Base-by-base conservation (phyloP, 371 early-diverging fungal species). In the Mucor irregularis region DNA sequence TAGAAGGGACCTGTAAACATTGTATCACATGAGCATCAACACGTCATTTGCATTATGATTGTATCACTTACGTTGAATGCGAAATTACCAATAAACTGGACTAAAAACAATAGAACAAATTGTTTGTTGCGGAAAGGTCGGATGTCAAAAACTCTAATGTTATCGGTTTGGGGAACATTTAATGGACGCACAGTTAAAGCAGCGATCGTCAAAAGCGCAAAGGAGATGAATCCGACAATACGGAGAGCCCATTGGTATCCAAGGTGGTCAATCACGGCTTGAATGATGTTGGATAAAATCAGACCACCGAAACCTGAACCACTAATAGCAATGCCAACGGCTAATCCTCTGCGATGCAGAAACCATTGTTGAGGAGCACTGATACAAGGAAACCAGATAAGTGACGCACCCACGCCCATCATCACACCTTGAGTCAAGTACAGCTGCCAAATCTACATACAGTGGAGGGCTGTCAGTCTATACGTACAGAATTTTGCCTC, bases 301-400 rank as follows among this genome's bases (percentile, higher is more conserved):
- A 90, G 76, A 0, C 90, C 90, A 17, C 90, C 92, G 42, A 90
- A 62, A 2, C 92, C 92, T 3, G 82, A 80, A 1, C 91, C 92
- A 49, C 88, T 68, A 31, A 85, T 81, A 7, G 86, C 82, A 13
- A 92, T 71, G 11, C 91, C 94, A 0, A 85, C 81, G 22, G 87
- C 90, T 26, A 91, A 48, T 0, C 87, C 87, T 11, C 91, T 78
- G 16, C 67, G 56, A 22, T 73, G 76, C 5, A 53, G 54, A 60
- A 91, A 92, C 89, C 90, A 92, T 61, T 91, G 91, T 26, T 58
- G 61, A 33, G 61, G 53, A 5, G 57, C 68, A n/a, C 59, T 56
- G 3, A 64, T 53, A 40, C 68, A 63, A 3, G 67, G 59, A 48
- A 65, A 62, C 61, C 68, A 72, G 17, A 61, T 56, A n/a, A 90